phyloP scores from a whole-genome alignment of 1,139 yeast genomes.

The Diutina siamensis region DNA sequence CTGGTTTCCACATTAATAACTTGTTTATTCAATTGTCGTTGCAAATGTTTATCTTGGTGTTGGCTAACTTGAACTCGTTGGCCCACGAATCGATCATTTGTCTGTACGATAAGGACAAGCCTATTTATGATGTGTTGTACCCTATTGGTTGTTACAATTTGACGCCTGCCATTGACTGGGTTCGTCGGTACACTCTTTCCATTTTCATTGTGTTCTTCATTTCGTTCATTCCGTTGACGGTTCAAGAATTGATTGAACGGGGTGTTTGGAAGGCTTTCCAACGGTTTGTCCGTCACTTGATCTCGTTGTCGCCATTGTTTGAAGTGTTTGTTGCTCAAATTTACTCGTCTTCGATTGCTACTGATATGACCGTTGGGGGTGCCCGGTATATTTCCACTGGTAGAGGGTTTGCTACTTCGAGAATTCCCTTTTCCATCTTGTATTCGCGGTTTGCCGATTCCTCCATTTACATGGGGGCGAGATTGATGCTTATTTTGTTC shows the following conservation, averaged over 20 bases:
- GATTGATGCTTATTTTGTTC: constrained; percentile 77
- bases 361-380: constrained; percentile 97
- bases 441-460: constrained; percentile 97
- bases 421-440: constrained; percentile 92
- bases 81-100: constrained; percentile 87
- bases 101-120: constrained; percentile 70
- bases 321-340: constrained; percentile 98
- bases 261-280: constrained; percentile 94
- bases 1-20: constrained; percentile 98
- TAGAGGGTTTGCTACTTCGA: constrained; percentile 98
- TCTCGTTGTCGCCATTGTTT: constrained; percentile 89
- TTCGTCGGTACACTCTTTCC: constrained; percentile 93
- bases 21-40: constrained; percentile 90
- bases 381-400: constrained; percentile 99
- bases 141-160: constrained; percentile 95
- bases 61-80: constrained; percentile 83
- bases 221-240: constrained; percentile 89
- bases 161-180: constrained; percentile 88
- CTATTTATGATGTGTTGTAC: constrained; percentile 70
- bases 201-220: constrained; percentile 98
- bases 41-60: constrained; percentile 83
- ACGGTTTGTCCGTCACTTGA: constrained; percentile 82
- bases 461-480: constrained; percentile 92
- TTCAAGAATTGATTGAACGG: constrained; percentile 94
- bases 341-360: constrained; percentile 80